Evolutionary conservation across 768 basidiomycete genomes (phyloP), one percentile per base, ranked within the genome.

Genomic region (Pulveroboletus sp.): DNA sequence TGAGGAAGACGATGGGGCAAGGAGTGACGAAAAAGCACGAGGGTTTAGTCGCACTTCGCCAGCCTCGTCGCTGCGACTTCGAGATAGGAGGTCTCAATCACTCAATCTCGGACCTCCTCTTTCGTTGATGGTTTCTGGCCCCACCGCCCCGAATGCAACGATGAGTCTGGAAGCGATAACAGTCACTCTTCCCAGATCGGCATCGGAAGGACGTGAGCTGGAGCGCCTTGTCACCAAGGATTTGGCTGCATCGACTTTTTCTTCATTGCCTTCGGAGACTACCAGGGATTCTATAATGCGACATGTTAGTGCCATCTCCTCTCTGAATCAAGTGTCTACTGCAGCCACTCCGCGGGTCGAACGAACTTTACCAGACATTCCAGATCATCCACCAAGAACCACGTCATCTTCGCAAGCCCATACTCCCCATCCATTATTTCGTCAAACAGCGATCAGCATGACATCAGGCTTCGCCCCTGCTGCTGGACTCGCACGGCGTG

Each of bases 401-500:
- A 32, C 48, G 7, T 24, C 45, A 24, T 32, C 51, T 1, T 52
- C 57, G 32, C 55, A 49, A 18, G 11, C 26, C 17, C 32, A 53
- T 33, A 56, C 49, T 46, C 50, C 62, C 24, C 62, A 67, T 38
- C 66, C 70, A 10, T 69, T 72, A 26, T 69, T 77, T 53, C 71
- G 84, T 18, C 83, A 81, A 59, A 81, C 84, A n/a, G 78, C 87
- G 15, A 76, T 89, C 54, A 88, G 86, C 58, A 82, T 89, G 71
- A 79, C 84, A 3, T 76, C 75, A 35, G 76, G 81, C 37, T 74
- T 87, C 42, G 81, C 82, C 3, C 84, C 86, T 26, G 84, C 83
- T 18, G 84, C 85, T 15, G 86, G 86, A 8, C 74, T 87, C 8
- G 88, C 86, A 9, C 84, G 82, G 60, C 78, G 84, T 49, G 86